phyloP scores from a whole-genome alignment of 768 basidiomycete genomes.

The Calocybe indica region DNA sequence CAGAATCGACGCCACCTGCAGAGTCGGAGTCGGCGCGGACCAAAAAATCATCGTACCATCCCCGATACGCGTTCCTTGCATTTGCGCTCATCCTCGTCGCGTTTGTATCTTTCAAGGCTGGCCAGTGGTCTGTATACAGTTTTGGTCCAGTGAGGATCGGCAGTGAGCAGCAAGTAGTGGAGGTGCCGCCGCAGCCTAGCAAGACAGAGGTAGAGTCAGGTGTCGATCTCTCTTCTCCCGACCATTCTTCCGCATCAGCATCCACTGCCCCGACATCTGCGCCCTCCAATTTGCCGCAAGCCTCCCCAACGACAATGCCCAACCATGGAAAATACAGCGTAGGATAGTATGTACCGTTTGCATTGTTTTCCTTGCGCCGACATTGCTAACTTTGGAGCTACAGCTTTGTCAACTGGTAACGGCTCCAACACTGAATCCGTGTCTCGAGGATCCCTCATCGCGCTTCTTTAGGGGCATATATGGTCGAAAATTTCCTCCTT shows the following conservation, averaged over 20 bases:
- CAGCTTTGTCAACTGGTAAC: conserved; percentile 77
- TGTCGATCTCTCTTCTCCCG: background rate
- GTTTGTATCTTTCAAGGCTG: conserved; percentile 36
- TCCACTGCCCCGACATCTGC: conserved; percentile 4
- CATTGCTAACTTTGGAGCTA: conserved; percentile 7
- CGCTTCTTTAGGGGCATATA: conserved; percentile 77
- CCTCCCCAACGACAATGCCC: conserved; percentile 26
- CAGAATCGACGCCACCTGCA: no score
- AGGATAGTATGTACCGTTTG: conserved; percentile 58
- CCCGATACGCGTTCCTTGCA: conserved; percentile 18
- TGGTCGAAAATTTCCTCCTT: conserved; percentile 86
- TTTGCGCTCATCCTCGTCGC: conserved; percentile 28
- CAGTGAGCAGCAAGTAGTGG: background rate
- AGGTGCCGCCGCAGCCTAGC: background rate
- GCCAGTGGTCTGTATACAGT: conserved; percentile 29
- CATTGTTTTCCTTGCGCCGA: background rate
- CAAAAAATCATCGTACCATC: no score
- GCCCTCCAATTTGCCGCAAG: conserved; percentile 3
- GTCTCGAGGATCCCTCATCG: conserved; percentile 1
- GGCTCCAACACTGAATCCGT: background rate
- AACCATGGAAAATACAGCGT: conserved; percentile 62
- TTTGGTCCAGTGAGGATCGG: background rate
- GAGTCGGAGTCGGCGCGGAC: no score
- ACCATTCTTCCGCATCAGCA: conserved; percentile 4
- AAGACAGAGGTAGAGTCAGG: background rate